A percentile compares a stretch with the other conserved stretches of the same genome.
Evolutionary conservation across 2,329 filamentous ascomycete species (phyloP).

Genomic region (Alternaria incomplexa): DNA sequence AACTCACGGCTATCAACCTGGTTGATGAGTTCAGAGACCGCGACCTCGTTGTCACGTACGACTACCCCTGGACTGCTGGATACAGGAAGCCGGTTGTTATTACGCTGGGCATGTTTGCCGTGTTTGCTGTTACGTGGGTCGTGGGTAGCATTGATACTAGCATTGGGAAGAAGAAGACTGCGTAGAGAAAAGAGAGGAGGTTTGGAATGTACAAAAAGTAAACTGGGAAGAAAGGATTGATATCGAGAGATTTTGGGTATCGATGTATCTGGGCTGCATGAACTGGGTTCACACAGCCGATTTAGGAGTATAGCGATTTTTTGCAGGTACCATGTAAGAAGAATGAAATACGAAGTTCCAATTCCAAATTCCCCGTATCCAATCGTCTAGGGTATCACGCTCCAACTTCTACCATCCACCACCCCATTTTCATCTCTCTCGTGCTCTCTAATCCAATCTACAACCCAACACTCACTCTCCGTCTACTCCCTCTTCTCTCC

Average conservation of each 20-base stretch:
- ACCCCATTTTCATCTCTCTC: too few species aligned
- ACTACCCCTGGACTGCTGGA: slow-evolving; percentile 75
- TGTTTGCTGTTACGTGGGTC: slow-evolving; percentile 77
- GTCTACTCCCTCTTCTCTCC: background rate
- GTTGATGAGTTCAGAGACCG: slow-evolving; percentile 89
- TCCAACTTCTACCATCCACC: background rate
- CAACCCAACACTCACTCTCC: background rate
- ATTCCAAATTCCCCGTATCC: slow-evolving; percentile 11
- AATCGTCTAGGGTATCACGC: slow-evolving; percentile 4
- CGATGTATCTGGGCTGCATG: background rate
- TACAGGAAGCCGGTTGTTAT: slow-evolving; percentile 88
- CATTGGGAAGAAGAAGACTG: slow-evolving; percentile 67
- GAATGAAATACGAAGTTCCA: slow-evolving; percentile 21
- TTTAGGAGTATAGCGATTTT: background rate
- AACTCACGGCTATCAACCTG: slow-evolving; percentile 81
- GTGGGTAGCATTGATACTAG: slow-evolving; percentile 81
- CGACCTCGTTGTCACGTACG: slow-evolving; percentile 85
- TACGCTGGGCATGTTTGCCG: slow-evolving; percentile 72
- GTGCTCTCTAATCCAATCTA: background rate
- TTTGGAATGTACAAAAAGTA: background rate
- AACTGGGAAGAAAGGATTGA: too few species aligned
- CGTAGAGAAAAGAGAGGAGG: slow-evolving; percentile 11
- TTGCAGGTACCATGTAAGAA: slow-evolving; percentile 23
- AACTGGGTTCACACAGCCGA: slow-evolving; percentile 8
- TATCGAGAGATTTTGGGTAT: background rate